Percentiles rank a stretch among this genome's conserved stretches.
phyloP scores from a whole-genome alignment of 371 early-diverging fungal genomes.

The Catenaria anguillulae region DNA sequence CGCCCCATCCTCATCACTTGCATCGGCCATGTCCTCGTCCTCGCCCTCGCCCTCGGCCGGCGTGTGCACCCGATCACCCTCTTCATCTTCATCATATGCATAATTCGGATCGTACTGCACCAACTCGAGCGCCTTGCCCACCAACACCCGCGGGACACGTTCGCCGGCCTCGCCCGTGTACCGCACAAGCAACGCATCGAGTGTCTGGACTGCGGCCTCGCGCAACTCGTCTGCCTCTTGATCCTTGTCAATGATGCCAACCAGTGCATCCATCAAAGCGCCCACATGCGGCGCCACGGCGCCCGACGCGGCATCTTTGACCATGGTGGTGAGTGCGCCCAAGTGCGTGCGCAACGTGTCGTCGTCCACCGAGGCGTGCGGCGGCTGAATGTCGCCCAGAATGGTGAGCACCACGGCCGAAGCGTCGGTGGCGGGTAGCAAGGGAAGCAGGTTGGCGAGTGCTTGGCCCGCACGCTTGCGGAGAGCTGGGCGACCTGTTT shows the following conservation, averaged over 20 bases:
- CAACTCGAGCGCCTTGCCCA: slow-evolving; percentile 44
- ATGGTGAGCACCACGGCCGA: no score
- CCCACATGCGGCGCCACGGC: no score
- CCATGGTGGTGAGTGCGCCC: no score
- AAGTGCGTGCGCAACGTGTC: no score
- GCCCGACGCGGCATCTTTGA: no score
- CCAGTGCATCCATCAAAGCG: slow-evolving; percentile 7
- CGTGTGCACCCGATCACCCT: slow-evolving; percentile 31
- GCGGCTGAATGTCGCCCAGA: no score
- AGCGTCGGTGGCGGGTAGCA: slow-evolving; percentile 9
- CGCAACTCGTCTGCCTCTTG: slow-evolving; percentile 68
- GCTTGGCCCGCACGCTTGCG: slow-evolving; percentile 67
- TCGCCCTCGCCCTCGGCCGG: slow-evolving; percentile 55
- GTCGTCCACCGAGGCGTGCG: no score
- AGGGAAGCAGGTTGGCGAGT: slow-evolving; percentile 30
- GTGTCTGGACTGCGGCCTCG: slow-evolving; percentile 38
- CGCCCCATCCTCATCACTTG: slow-evolving; percentile 16
- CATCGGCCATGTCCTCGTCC: slow-evolving; percentile 7
- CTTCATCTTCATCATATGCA: slow-evolving; percentile 61
- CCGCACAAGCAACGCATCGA: slow-evolving; percentile 64
- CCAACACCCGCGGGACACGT: slow-evolving; percentile 28
- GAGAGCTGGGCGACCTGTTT: slow-evolving; percentile 57
- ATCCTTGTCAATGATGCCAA: slow-evolving; percentile 29
- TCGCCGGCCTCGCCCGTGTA: slow-evolving; percentile 58
- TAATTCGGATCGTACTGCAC: slow-evolving; percentile 82